Evolutionary conservation across 2,329 filamentous ascomycete genomes (phyloP).

Genomic region (Colletotrichum sp.): DNA sequence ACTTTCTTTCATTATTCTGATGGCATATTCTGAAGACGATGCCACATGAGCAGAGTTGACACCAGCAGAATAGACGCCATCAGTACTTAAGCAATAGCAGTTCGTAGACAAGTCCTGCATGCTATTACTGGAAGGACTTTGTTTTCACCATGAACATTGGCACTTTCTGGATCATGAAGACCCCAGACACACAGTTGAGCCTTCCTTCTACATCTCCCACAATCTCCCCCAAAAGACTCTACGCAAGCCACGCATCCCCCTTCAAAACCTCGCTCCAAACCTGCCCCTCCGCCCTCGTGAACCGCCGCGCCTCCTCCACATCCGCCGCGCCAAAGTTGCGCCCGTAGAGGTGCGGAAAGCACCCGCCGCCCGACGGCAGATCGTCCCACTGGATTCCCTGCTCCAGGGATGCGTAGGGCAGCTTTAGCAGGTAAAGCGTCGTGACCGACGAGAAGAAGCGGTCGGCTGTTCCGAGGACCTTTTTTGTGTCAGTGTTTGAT

Average conservation of each 20-base stretch:
- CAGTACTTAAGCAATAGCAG: rapidly evolving
- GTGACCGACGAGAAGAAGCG: conserved; percentile 46
- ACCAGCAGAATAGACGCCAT: background rate
- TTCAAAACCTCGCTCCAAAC: conserved; percentile 53
- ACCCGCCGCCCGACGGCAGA: conserved; percentile 46
- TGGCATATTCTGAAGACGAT: background rate
- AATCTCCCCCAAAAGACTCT: background rate
- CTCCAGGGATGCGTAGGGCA: conserved; percentile 52
- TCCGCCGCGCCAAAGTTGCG: conserved; percentile 57
- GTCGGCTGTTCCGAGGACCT: conserved; percentile 50
- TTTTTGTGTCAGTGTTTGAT: background rate
- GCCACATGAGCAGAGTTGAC: background rate
- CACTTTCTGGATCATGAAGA: too few relatives aligned
- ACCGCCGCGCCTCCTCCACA: conserved; percentile 50
- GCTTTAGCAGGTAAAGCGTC: conserved; percentile 57
- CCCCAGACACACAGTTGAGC: too few relatives aligned
- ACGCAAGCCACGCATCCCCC: conserved; percentile 41
- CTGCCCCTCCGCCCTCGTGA: conserved; percentile 46
- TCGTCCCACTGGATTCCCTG: conserved; percentile 62
- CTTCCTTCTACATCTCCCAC: background rate
- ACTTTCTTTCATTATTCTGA: background rate
- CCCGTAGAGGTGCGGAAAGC: conserved; percentile 61
- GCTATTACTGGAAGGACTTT: background rate
- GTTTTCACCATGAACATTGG: too few relatives aligned
- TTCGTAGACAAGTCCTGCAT: background rate